Evolutionary conservation across 1,284 basidiomycete genomes (phyloP).

Genomic region (Pseudozyma thailandica): DNA sequence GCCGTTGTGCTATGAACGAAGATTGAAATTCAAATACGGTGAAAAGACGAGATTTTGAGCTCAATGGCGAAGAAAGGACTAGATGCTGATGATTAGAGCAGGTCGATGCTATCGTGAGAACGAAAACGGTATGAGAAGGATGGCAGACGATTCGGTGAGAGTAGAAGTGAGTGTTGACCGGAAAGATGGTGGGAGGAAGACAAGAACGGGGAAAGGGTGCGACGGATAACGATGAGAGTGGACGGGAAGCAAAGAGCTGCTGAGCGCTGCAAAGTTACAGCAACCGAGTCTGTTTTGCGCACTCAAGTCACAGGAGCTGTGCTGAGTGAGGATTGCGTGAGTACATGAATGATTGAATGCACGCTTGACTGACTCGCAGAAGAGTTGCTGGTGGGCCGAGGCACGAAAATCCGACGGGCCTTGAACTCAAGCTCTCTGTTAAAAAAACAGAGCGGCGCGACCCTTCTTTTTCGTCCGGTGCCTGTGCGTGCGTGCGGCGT

Average conservation of each 20-base stretch:
- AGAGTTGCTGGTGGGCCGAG: no score
- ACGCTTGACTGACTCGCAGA: neutral
- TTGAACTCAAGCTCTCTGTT: no score
- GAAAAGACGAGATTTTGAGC: neutral
- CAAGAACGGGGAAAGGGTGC: constrained; percentile 25
- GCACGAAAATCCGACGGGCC: no score
- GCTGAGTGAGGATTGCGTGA: neutral
- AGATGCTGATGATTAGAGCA: no score
- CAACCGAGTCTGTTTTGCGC: no score
- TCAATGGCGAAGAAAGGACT: neutral
- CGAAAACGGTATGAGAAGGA: neutral
- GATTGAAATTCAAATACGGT: no score
- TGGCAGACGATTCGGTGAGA: neutral
- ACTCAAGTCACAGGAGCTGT: neutral
- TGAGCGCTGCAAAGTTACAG: neutral
- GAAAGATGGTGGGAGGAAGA: constrained; percentile 7
- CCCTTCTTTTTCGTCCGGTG: no score
- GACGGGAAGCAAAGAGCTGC: constrained; percentile 13
- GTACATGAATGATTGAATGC: neutral
- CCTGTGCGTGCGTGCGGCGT: no score
- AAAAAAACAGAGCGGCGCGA: no score
- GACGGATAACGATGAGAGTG: constrained; percentile 48
- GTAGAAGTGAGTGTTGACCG: neutral
- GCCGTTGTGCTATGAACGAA: no score
- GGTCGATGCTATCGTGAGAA: no score